A percentile compares a stretch with the other conserved stretches of the same genome.
Conservation (phyloP, 2,329 filamentous ascomycete species). For the Sclerotinia sclerotiorum region DNA sequence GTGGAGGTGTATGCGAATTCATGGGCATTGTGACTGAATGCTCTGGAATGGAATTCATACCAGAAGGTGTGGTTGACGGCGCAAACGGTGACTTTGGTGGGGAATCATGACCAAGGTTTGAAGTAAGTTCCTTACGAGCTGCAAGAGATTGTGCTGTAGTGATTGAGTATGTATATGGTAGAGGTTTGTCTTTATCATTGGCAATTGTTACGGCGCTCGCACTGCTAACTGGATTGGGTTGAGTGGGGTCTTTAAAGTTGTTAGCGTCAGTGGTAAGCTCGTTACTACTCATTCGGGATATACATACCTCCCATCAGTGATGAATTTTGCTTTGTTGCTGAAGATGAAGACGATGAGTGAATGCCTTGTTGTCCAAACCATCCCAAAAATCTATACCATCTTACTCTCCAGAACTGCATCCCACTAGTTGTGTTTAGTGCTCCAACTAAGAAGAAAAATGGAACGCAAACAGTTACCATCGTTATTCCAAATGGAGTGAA, state of each 20-base stretch:
- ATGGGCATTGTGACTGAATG: background rate
- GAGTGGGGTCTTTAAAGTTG: background rate
- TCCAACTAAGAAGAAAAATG: slow-evolving; percentile 50
- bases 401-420: slow-evolving; percentile 37
- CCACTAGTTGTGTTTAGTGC: slow-evolving; percentile 45
- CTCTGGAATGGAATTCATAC: slow-evolving; percentile 13
- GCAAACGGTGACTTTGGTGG: background rate
- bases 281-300: background rate
- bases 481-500: slow-evolving; percentile 49
- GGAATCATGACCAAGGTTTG: background rate
- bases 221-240: background rate
- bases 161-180: slow-evolving; percentile 9
- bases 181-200: background rate
- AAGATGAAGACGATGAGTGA: background rate
- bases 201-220: background rate
- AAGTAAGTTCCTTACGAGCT: slow-evolving; percentile 8
- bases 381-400: slow-evolving; percentile 28
- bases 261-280: background rate
- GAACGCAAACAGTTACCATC: slow-evolving; percentile 45
- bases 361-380: slow-evolving; percentile 18
- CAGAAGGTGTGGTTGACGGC: background rate
- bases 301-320: slow-evolving; percentile 8
- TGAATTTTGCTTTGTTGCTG: background rate
- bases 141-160: slow-evolving; percentile 10
- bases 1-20: background rate